Base-by-base conservation (phyloP, 345 rosid species). In the Bruguiera parviflora region DNA sequence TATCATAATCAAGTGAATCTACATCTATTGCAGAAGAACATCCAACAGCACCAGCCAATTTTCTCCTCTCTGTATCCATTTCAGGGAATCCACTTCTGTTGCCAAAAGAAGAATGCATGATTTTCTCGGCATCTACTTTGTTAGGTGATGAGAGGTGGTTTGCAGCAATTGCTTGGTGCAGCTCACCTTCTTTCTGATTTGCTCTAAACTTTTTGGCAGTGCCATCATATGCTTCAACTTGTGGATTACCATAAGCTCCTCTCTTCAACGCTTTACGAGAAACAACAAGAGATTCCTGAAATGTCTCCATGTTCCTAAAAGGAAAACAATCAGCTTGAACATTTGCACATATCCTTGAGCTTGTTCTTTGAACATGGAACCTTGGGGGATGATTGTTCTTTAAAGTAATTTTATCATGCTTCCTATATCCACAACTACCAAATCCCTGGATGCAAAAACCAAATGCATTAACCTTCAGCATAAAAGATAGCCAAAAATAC, bases 241-340 rank as follows among this genome's bases (percentile, higher is more conserved):
- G 68, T 63, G 80, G 65, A 57, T 64, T 68, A 58, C 66, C 53
- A 73, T 47, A 24, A 56, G 57, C 27, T 31, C 73, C 75, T 75
- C 84, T 87, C 83, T 82, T 85, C 64, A 61, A 62, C 71, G 63
- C 70, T 75, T 69, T 82, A 57, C 68, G 57, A 53, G 76, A 79
- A 77, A 68, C 72, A 53, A 77, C 70, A 75, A 35, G 65, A 75
- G 83, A 82, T 53, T 60, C 76, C 53, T 61, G 72, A 43, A 73
- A 33, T 71, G 70, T 77, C 28, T 47, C 72, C 74, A 77, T 78
- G 63, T 75, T 79, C 75, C 37, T 70, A 49, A 15, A 62, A 53
- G 76, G 77, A 76, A 65, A 53, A 70, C 39, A 60, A 31, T 67
- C 79, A 22, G 69, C 75, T 62, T 67, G 78, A 8, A 49, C 73